Conservation (phyloP, 306 rosid species). For the Glycine soja region DNA sequence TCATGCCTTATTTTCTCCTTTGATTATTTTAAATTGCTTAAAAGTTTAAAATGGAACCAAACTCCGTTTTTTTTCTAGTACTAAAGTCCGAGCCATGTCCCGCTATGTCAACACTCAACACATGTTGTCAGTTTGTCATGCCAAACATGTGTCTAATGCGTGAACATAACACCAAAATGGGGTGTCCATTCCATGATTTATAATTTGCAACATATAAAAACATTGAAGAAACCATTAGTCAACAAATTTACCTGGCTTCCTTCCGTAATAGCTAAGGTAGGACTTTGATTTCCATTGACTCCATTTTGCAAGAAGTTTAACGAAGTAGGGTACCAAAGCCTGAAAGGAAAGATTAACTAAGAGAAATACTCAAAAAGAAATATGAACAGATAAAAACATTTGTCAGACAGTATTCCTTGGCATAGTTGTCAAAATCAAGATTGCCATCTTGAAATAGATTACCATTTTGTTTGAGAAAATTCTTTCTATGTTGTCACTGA, state of each 20-base stretch:
- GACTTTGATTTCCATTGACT: conserved; percentile 63
- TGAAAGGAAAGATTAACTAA: conserved; percentile 50
- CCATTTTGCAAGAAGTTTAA: conserved; percentile 64
- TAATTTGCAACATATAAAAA: conserved; percentile 20
- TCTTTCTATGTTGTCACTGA: background rate
- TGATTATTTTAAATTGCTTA: background rate
- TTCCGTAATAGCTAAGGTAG: conserved; percentile 77
- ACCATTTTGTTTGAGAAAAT: background rate
- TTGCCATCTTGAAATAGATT: background rate
- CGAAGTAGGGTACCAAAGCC: conserved; percentile 84
- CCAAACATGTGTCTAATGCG: background rate
- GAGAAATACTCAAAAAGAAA: conserved; percentile 26
- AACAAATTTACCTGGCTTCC: conserved; percentile 76
- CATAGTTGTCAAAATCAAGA: conserved; percentile 5
- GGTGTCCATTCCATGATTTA: background rate
- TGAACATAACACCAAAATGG: conserved; percentile 1
- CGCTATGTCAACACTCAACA: background rate
- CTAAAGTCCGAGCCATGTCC: background rate
- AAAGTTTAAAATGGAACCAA: background rate
- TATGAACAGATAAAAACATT: conserved; percentile 5
- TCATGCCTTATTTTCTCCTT: background rate
- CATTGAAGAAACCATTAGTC: conserved; percentile 26
- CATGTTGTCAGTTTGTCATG: background rate
- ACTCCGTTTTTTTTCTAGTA: background rate
- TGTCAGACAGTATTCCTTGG: conserved; percentile 2